These are phyloP conservation scores for Apiotrichum sp. DNA, from an alignment of 1,284 basidiomycete genomes.

Conservation along the genomic window DNA sequence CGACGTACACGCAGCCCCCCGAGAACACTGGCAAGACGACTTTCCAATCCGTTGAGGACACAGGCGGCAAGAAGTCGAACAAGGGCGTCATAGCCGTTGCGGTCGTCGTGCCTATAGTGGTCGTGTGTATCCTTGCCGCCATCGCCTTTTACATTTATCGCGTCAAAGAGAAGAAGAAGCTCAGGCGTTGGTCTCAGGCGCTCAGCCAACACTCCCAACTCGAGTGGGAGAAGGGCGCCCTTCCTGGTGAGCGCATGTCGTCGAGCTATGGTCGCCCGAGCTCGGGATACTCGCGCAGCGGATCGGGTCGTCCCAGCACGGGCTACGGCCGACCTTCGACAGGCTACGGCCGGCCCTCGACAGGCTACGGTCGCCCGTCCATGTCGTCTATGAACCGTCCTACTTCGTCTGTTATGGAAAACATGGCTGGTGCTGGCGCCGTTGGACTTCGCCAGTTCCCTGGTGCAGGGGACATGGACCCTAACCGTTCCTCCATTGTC, in stretches of 20 bases:
- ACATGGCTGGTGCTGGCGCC: constrained; percentile 60
- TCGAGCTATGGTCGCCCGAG: constrained; percentile 71
- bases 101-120: constrained; percentile 60
- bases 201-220: constrained; percentile 38
- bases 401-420: constrained; percentile 41
- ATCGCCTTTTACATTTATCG: constrained; percentile 56
- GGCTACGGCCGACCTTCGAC: constrained; percentile 55
- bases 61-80: constrained; percentile 48
- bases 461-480: constrained; percentile 19
- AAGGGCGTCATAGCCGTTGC: constrained; percentile 71
- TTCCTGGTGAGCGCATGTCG: constrained; percentile 49
- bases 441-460: constrained; percentile 22
- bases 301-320: constrained; percentile 42
- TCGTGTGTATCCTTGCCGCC: constrained; percentile 52
- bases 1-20: constrained; percentile 29
- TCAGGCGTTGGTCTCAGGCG: constrained; percentile 58
- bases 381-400: constrained; percentile 29
- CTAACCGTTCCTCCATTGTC: constrained; percentile 54
- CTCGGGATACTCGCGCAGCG: constrained; percentile 14
- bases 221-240: constrained; percentile 45
- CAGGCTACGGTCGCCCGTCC: constrained; percentile 40
- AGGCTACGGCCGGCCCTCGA: constrained; percentile 48
- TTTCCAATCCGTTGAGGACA: constrained; percentile 37
- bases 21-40: constrained; percentile 49
- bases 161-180: constrained; percentile 55